Evolutionary conservation across 2,329 filamentous ascomycete species (phyloP).

Genomic region (Calonectria crousiana): DNA sequence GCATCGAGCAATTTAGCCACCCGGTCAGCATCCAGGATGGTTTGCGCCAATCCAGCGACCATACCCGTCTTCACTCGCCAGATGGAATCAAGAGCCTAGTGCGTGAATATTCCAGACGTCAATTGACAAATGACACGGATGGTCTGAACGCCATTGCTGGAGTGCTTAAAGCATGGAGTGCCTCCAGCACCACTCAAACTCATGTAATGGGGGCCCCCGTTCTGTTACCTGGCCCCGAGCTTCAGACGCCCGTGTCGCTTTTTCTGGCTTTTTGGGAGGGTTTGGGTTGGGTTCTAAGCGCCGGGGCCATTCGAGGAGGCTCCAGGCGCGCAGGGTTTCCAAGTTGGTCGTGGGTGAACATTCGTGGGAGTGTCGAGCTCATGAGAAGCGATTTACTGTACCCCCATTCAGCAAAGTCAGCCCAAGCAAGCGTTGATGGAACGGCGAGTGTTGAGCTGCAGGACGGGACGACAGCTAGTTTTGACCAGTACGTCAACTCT

Average conservation of each 20-base stretch:
- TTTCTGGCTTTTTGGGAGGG: background rate
- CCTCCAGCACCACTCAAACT: background rate
- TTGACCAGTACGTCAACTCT: background rate
- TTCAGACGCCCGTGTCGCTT: background rate
- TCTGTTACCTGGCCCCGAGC: background rate
- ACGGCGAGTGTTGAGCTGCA: background rate
- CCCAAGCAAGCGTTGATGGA: background rate
- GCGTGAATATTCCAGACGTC: background rate
- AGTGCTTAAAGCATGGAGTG: background rate
- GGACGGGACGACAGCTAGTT: background rate
- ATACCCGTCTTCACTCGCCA: background rate
- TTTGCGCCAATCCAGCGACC: background rate
- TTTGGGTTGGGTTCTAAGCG: background rate
- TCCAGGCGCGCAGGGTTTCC: background rate
- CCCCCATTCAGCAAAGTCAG: background rate
- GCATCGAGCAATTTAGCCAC: background rate
- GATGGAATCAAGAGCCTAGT: background rate
- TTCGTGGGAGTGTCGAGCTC: background rate
- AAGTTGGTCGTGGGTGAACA: background rate
- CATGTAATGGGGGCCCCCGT: background rate
- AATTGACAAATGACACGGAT: background rate
- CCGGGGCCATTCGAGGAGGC: background rate
- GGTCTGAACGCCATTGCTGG: background rate
- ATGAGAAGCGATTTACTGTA: background rate
- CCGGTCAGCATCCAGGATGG: background rate